Percentiles rank a stretch among this genome's conserved stretches.
Conservation (phyloP, 257 asterid species). For the Rauvolfia tetraphylla region DNA sequence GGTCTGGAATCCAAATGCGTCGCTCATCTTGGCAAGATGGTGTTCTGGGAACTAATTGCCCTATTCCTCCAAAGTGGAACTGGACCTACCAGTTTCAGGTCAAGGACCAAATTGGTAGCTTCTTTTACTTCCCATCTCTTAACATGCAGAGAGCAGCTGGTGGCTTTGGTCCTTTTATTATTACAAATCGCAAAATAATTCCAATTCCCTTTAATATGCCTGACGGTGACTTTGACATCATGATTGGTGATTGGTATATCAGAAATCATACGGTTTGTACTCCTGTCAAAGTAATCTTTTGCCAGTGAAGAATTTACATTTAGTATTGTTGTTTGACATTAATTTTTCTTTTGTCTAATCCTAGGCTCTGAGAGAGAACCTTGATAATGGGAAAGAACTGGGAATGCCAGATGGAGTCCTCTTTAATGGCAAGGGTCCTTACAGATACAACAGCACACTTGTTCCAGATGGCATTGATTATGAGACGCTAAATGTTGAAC, state of each 20-base stretch:
- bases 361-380: conserved; percentile 61
- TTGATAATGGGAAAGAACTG: conserved; percentile 63
- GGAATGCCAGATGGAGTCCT: conserved; percentile 98
- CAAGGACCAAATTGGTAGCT: conserved; percentile 96
- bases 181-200: conserved; percentile 60
- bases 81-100: conserved; percentile 97
- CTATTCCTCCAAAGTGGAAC: conserved; percentile 73
- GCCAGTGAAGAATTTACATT: not conserved
- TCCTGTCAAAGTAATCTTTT: conserved; percentile 3
- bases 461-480: conserved; percentile 83
- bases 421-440: conserved; percentile 96
- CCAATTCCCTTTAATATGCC: conserved; percentile 68
- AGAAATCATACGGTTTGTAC: conserved; percentile 63
- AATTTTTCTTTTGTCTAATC: not conserved
- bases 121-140: conserved; percentile 80
- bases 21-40: conserved; percentile 95
- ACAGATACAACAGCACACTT: conserved; percentile 64
- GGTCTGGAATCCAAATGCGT: conserved; percentile 97
- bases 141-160: conserved; percentile 92
- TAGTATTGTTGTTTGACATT: not conserved
- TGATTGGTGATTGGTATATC: conserved; percentile 93
- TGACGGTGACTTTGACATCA: conserved; percentile 76
- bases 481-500: conserved; percentile 80
- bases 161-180: conserved; percentile 73
- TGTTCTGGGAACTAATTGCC: conserved; percentile 90